These are phyloP conservation scores for Daldinia grandis DNA, from an alignment of 495 filamentous ascomycete genomes.

Conservation along the genomic window DNA sequence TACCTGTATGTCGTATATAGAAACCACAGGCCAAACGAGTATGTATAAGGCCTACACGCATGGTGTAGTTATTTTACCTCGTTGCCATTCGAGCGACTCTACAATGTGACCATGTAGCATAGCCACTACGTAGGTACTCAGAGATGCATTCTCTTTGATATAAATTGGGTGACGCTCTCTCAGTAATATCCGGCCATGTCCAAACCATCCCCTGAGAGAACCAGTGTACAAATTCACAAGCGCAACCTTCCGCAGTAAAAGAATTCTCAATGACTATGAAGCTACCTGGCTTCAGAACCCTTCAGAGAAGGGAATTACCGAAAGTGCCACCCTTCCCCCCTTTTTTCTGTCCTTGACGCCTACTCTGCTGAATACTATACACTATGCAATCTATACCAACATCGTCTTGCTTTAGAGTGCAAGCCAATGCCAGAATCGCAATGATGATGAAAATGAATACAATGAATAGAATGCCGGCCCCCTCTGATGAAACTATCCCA, in stretches of 20 bases:
- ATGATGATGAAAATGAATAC: not conserved
- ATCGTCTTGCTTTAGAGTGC: not conserved
- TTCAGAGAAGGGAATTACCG: not conserved
- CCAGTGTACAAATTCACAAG: not conserved
- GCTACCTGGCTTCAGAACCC: not conserved
- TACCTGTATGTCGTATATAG: no score
- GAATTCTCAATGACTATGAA: not conserved
- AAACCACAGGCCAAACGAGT: not conserved
- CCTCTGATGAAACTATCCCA: constrained; percentile 15
- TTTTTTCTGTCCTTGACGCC: constrained; percentile 29
- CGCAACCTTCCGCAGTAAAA: not conserved
- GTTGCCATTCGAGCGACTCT: not conserved
- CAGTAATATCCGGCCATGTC: not conserved
- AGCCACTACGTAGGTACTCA: not conserved
- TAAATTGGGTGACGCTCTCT: not conserved
- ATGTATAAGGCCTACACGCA: not conserved
- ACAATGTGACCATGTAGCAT: not conserved
- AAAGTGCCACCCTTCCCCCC: constrained; percentile 5
- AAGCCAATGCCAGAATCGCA: not conserved
- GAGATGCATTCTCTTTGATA: not conserved
- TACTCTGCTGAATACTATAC: constrained; percentile 32
- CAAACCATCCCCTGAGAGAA: not conserved
- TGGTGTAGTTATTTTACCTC: not conserved
- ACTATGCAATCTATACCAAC: constrained; percentile 27
- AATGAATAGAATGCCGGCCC: not conserved